phyloP scores from a whole-genome alignment of 805 yeast genomes.

The Diddensiella transvaalensis region DNA sequence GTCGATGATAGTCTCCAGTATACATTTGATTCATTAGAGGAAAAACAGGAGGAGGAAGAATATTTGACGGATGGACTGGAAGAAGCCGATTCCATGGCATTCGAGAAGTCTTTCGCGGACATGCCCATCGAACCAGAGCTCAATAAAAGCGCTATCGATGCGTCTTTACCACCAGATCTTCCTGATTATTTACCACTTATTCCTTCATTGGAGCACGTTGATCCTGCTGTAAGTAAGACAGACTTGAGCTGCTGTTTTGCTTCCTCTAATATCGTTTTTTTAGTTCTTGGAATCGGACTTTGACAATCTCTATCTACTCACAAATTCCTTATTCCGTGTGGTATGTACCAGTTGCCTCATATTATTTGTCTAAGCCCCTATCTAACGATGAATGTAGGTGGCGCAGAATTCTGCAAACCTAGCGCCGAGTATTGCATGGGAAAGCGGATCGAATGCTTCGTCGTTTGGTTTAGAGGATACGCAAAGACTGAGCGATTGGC shows the following conservation, averaged over 20 bases:
- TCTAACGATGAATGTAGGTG: neutral
- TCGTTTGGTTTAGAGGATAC: conserved; percentile 11
- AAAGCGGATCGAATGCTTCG: neutral
- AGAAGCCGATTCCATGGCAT: neutral
- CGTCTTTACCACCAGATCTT: neutral
- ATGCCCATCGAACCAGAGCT: neutral
- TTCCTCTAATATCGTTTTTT: no score
- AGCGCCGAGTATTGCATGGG: neutral
- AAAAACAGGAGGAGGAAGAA: neutral
- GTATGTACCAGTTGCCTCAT: neutral
- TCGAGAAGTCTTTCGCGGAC: neutral
- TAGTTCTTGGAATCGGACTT: neutral
- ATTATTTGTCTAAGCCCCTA: neutral
- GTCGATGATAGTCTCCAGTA: no score
- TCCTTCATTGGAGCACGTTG: neutral
- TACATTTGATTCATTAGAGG: no score
- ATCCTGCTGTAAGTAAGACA: neutral
- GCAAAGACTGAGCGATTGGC: conserved; percentile 13
- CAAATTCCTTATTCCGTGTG: neutral
- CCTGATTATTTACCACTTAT: neutral
- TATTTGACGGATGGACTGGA: neutral
- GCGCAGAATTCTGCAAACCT: neutral
- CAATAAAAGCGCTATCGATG: neutral
- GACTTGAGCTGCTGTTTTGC: no score
- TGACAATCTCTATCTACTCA: neutral